Evolutionary conservation across 306 rosid genomes (phyloP).

Genomic region (Astragalus membranaceus): DNA sequence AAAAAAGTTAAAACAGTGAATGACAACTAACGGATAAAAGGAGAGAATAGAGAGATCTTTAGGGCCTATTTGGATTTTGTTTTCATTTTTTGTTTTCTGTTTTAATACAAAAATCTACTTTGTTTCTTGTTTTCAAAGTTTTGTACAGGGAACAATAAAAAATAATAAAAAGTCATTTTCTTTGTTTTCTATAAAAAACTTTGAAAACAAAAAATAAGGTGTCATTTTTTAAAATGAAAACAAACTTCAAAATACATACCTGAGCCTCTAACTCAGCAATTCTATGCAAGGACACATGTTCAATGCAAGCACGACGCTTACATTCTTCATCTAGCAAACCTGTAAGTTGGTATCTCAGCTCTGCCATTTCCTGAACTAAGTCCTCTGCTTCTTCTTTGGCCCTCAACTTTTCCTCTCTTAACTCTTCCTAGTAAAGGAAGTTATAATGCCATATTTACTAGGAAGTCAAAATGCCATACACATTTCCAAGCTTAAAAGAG

Average conservation of each 20-base stretch:
- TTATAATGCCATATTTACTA: too few species aligned
- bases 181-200: too few species aligned
- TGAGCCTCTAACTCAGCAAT: constrained; percentile 80
- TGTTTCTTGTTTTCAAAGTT: too few species aligned
- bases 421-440: constrained; percentile 65
- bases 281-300: constrained; percentile 85
- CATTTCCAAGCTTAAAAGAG: constrained; percentile 13
- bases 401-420: constrained; percentile 70
- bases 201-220: too few species aligned
- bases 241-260: constrained; percentile 42
- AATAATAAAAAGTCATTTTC: too few species aligned
- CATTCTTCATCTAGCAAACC: constrained; percentile 85
- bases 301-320: constrained; percentile 83
- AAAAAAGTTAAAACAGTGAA: not conserved
- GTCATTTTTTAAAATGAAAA: not conserved
- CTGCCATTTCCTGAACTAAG: constrained; percentile 96
- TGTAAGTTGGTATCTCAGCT: constrained; percentile 73
- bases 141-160: too few species aligned
- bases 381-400: constrained; percentile 95
- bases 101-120: too few species aligned
- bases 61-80: too few species aligned
- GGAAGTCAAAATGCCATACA: constrained; percentile 20
- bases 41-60: not conserved
- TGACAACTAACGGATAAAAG: not conserved
- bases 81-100: too few species aligned